These are phyloP conservation scores for Haplosporangium sp. DNA, from an alignment of 371 early-diverging fungal genomes.

Conservation along the genomic window DNA sequence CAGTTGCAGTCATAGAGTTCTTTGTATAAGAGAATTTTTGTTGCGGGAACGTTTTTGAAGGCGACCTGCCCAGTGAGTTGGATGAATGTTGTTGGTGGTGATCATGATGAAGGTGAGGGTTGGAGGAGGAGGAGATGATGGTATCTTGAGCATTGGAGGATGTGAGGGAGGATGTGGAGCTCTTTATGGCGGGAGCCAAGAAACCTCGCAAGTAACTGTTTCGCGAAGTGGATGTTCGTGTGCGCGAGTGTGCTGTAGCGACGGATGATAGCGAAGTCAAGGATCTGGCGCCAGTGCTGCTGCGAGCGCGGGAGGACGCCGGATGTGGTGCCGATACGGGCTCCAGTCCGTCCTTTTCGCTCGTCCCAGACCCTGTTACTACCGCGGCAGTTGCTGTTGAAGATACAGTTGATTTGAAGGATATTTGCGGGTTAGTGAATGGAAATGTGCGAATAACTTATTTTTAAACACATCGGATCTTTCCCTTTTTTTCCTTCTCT, in stretches of 20 bases:
- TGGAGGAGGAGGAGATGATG: slow-evolving; percentile 7
- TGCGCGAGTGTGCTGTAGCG: no score
- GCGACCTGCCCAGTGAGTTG: slow-evolving; percentile 8
- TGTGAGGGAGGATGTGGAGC: background rate
- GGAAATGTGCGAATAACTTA: no score
- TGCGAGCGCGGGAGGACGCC: no score
- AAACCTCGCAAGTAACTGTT: slow-evolving; percentile 1
- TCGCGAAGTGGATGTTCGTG: slow-evolving; percentile 1
- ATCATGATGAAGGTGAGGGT: background rate
- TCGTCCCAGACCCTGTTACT: no score
- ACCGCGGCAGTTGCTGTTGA: no score
- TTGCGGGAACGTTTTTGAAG: slow-evolving; percentile 27
- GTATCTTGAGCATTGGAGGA: slow-evolving; percentile 11
- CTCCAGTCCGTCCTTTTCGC: no score
- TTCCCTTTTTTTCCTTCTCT: no score
- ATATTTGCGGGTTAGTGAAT: no score
- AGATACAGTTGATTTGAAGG: no score
- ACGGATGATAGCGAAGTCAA: background rate
- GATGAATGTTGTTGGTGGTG: slow-evolving; percentile 11
- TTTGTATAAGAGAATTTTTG: slow-evolving; percentile 40
- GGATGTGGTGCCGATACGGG: no score
- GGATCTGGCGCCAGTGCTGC: background rate
- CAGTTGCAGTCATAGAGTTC: slow-evolving; percentile 24
- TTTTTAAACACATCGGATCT: no score
- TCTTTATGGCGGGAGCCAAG: background rate